These are phyloP conservation scores for Telfairia occidentalis DNA, from an alignment of 331 rosid species.

Conservation along the genomic window DNA sequence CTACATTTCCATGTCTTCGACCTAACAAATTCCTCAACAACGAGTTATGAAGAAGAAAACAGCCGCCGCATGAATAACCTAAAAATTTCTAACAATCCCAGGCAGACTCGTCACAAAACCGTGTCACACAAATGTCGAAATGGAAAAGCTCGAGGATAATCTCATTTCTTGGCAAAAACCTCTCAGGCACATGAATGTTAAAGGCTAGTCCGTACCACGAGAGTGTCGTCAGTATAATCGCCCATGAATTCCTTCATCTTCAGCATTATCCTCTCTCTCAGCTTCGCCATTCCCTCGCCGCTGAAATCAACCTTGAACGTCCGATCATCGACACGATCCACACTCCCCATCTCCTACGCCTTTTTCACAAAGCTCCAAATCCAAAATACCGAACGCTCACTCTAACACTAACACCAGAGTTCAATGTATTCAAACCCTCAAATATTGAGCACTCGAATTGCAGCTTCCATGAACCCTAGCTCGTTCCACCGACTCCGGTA, in stretches of 20 bases:
- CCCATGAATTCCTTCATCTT: conserved; percentile 95
- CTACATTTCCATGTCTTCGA: background rate
- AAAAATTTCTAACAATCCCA: background rate
- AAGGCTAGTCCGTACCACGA: conserved; percentile 58
- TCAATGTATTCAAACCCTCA: conserved; percentile 6
- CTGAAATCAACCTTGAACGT: conserved; percentile 44
- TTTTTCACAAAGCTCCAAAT: background rate
- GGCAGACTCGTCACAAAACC: background rate
- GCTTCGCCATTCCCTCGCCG: conserved; percentile 40
- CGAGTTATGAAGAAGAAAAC: background rate
- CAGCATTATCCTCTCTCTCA: conserved; percentile 53
- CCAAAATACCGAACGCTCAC: background rate
- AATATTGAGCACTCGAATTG: background rate
- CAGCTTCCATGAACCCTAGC: conserved; percentile 14
- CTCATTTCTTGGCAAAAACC: background rate
- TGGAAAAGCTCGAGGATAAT: background rate
- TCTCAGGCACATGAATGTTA: background rate
- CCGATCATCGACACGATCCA: conserved; percentile 52
- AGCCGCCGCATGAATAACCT: background rate
- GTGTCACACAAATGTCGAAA: background rate
- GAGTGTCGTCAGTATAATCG: conserved; percentile 89
- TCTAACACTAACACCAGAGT: background rate
- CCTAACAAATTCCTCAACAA: background rate
- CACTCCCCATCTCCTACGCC: conserved; percentile 55
- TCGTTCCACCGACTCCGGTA: background rate